Evolutionary conservation across 75 land plant species (phyloP).

Genomic region (Ceratopteris richardii): DNA sequence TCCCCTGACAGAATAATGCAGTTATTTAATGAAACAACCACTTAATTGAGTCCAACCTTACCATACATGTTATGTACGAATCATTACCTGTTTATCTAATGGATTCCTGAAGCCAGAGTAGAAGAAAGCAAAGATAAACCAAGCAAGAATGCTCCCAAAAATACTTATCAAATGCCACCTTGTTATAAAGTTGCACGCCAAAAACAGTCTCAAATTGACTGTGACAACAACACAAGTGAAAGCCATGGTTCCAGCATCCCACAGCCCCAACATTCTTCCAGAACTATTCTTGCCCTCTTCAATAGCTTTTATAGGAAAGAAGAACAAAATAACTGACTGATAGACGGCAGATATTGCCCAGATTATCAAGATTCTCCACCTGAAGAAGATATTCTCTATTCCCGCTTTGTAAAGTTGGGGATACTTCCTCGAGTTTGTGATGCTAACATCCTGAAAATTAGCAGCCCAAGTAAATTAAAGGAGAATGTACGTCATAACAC

Average conservation of each 20-base stretch:
- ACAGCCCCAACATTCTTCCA: constrained; percentile 83
- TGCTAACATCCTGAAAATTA: constrained; percentile 82
- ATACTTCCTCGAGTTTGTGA: constrained; percentile 62
- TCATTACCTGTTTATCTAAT: constrained; percentile 56
- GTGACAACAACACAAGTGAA: constrained; percentile 93
- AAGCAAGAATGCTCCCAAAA: constrained; percentile 75
- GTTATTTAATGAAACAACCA: no score
- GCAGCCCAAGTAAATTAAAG: background rate
- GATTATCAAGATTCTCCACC: constrained; percentile 76
- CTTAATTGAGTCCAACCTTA: no score
- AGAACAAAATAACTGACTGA: constrained; percentile 75
- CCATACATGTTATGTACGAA: no score
- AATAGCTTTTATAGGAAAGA: constrained; percentile 50
- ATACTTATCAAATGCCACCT: constrained; percentile 82
- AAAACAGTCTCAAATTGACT: constrained; percentile 83
- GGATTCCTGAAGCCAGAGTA: constrained; percentile 76
- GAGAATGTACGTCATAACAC: background rate
- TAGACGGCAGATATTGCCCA: constrained; percentile 84
- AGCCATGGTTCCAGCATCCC: constrained; percentile 99
- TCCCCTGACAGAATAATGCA: no score
- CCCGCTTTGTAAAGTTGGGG: constrained; percentile 92
- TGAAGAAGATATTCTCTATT: constrained; percentile 73
- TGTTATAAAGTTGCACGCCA: constrained; percentile 79
- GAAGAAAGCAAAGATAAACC: constrained; percentile 87
- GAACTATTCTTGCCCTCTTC: constrained; percentile 39